phyloP scores from a whole-genome alignment of 768 basidiomycete genomes.

The Pleurotus pulmonarius region DNA sequence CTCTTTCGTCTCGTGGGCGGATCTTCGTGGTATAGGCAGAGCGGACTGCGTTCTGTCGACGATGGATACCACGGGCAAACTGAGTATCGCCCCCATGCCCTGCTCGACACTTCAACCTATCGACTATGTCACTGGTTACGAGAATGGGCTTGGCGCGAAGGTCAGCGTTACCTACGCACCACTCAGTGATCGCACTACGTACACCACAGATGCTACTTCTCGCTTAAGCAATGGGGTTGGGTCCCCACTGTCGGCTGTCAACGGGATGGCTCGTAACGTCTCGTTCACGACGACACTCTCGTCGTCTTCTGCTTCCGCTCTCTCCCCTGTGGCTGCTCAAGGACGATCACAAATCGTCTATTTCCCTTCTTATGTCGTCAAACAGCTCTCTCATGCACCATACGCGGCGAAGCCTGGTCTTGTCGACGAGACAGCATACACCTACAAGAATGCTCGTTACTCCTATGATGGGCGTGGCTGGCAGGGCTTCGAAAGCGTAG shows the following conservation, averaged over 20 bases:
- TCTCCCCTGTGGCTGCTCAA: background rate
- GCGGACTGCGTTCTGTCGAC: background rate
- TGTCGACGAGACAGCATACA: background rate
- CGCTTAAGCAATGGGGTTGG: background rate
- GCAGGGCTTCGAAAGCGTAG: slow-evolving; percentile 3
- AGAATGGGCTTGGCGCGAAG: slow-evolving; percentile 5
- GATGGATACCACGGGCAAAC: background rate
- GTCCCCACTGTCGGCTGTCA: background rate
- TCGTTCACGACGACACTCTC: background rate
- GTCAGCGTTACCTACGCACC: slow-evolving; percentile 1
- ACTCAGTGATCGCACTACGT: slow-evolving; percentile 3
- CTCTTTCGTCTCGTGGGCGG: slow-evolving; percentile 1
- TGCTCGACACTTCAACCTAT: slow-evolving; percentile 3
- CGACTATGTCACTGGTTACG: slow-evolving; percentile 1
- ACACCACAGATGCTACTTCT: slow-evolving; percentile 1
- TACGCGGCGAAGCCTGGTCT: background rate
- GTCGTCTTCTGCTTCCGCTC: background rate
- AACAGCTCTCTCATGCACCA: background rate
- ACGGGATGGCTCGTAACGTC: slow-evolving; percentile 1
- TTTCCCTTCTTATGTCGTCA: slow-evolving; percentile 7
- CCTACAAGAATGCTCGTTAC: slow-evolving; percentile 7
- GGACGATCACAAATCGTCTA: slow-evolving; percentile 1
- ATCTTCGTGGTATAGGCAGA: slow-evolving; percentile 1
- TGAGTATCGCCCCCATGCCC: background rate
- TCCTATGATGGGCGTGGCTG: slow-evolving; percentile 5